phyloP scores from a whole-genome alignment of 169 alveolate genomes.

The Plasmodium gallinaceum region DNA sequence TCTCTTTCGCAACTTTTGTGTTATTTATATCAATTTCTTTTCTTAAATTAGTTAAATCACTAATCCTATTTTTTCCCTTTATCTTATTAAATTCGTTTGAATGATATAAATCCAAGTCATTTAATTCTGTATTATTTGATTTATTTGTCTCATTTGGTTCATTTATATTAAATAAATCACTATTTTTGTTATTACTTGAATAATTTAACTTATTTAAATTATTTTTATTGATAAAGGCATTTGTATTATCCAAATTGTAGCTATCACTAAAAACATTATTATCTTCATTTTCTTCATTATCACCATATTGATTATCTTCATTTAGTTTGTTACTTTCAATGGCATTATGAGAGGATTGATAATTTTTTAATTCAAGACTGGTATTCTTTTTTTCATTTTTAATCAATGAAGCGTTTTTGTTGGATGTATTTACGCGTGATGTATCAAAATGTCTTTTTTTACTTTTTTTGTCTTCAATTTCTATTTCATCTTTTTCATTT shows the following conservation, averaged over 20 bases:
- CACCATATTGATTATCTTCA: conserved; percentile 1
- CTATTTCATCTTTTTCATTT: conserved; percentile 27
- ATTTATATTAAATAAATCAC: not conserved
- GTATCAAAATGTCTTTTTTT: not conserved
- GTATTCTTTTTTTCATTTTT: conserved; percentile 18
- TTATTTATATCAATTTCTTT: not conserved
- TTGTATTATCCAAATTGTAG: not conserved
- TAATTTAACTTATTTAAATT: not conserved
- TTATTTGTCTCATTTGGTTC: not conserved
- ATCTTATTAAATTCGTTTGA: not conserved
- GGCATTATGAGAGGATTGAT: conserved; percentile 3
- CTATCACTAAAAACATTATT: conserved; percentile 1
- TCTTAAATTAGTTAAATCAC: not conserved
- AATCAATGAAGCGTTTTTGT: not conserved
- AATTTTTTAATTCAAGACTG: conserved; percentile 20
- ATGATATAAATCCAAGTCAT: not conserved
- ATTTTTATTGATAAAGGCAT: conserved; percentile 2
- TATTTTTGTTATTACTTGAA: not conserved
- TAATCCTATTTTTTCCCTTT: not conserved
- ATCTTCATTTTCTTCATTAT: not conserved
- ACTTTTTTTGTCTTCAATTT: conserved; percentile 27
- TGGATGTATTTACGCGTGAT: conserved; percentile 4
- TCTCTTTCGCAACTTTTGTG: not conserved
- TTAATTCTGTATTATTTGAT: not conserved
- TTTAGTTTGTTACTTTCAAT: conserved; percentile 20